Evolutionary conservation across 2,329 filamentous ascomycete genomes (phyloP).

Genomic region (Emergomyces pasteurianus): DNA sequence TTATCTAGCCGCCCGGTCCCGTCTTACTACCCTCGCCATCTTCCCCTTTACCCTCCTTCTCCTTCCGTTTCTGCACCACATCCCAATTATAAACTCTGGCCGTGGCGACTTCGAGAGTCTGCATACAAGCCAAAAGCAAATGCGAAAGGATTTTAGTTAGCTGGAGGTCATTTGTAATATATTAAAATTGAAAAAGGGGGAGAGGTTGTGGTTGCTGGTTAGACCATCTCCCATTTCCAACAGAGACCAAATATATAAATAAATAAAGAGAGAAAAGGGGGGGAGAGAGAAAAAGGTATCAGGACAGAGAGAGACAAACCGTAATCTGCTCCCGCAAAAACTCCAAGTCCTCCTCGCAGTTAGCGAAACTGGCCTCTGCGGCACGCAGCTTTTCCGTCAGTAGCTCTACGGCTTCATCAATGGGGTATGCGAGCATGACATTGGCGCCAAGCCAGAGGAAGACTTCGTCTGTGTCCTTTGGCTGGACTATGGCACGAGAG

Average conservation of each 20-base stretch:
- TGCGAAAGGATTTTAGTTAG: conserved; percentile 12
- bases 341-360: conserved; percentile 92
- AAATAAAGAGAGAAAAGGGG: conserved; percentile 1
- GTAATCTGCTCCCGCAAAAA: conserved; percentile 95
- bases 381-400: conserved; percentile 64
- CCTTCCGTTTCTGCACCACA: conserved; percentile 87
- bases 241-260: neutral
- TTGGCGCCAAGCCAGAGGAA: conserved; percentile 98
- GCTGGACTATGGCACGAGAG: conserved; percentile 70
- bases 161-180: conserved; percentile 7
- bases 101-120: conserved; percentile 94
- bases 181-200: neutral
- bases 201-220: too few species aligned
- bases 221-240: too few species aligned
- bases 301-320: conserved; percentile 42
- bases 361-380: conserved; percentile 66
- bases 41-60: conserved; percentile 41
- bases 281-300: conserved; percentile 2
- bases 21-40: neutral
- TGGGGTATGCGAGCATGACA: conserved; percentile 91
- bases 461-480: conserved; percentile 65
- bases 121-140: conserved; percentile 4
- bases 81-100: conserved; percentile 99
- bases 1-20: neutral
- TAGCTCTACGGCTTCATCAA: conserved; percentile 72